A percentile compares a stretch with the other conserved stretches of the same genome.
Evolutionary conservation across 1,284 basidiomycete genomes (phyloP).

Genomic region (Afroboletus lepidellus): DNA sequence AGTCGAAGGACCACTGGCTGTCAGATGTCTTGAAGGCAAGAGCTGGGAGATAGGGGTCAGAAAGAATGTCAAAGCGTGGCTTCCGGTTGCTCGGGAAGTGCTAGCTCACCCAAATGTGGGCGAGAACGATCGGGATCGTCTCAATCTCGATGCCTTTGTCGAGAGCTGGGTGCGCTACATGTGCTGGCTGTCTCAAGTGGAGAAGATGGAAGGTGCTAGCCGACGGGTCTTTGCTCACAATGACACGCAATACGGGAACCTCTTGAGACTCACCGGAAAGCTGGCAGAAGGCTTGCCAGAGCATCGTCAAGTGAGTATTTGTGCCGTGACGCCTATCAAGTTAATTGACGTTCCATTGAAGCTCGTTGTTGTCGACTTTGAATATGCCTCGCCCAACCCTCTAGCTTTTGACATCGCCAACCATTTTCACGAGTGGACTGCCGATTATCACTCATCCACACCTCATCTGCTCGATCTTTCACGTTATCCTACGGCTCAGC

Average conservation of each 20-base stretch:
- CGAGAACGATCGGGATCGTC: constrained; percentile 40
- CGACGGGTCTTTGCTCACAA: constrained; percentile 83
- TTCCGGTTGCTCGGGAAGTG: constrained; percentile 60
- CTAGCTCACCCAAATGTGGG: constrained; percentile 53
- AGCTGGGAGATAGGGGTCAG: constrained; percentile 58
- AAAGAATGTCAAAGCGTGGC: constrained; percentile 65
- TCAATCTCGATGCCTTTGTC: constrained; percentile 67
- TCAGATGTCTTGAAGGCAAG: constrained; percentile 43
- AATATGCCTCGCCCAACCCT: constrained; percentile 88
- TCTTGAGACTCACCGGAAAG: constrained; percentile 65
- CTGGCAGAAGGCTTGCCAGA: constrained; percentile 54
- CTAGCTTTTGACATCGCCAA: constrained; percentile 93
- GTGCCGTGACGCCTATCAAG: not conserved
- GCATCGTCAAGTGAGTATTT: constrained; percentile 60
- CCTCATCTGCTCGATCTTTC: constrained; percentile 73
- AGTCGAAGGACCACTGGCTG: constrained; percentile 49
- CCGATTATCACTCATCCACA: constrained; percentile 76
- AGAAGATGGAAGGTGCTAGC: constrained; percentile 54
- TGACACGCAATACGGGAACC: constrained; percentile 91
- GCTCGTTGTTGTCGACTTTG: constrained; percentile 95
- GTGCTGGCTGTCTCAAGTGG: constrained; percentile 63
- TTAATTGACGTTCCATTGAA: constrained; percentile 33
- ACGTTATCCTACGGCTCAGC: constrained; percentile 69
- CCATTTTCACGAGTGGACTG: constrained; percentile 95
- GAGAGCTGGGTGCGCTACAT: constrained; percentile 67